Percentiles rank a stretch among this genome's conserved stretches.
phyloP scores from a whole-genome alignment of 805 yeast genomes.

The Yarrowia bubula region DNA sequence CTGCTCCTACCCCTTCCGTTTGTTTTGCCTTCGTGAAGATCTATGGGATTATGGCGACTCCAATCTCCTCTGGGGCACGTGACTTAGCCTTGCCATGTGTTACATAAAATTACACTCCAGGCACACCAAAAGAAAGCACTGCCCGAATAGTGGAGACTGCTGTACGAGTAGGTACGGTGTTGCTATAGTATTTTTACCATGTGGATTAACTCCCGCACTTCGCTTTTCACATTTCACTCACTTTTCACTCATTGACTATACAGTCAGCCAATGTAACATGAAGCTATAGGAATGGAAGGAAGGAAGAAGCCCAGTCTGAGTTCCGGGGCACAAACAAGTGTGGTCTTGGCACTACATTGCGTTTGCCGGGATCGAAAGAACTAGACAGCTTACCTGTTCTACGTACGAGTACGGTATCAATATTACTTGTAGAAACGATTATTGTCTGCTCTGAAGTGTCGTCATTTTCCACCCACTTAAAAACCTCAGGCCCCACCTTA shows the following conservation, averaged over 20 bases:
- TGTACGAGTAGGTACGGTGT: too few species aligned
- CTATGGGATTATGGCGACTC: neutral
- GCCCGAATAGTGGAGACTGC: neutral
- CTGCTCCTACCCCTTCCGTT: neutral
- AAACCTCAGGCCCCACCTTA: too few species aligned
- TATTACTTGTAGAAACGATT: too few species aligned
- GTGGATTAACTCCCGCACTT: too few species aligned
- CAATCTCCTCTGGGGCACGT: neutral
- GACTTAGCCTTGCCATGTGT: neutral
- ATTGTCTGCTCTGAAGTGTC: too few species aligned
- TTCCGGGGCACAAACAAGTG: constrained; percentile 7
- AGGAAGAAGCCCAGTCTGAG: neutral
- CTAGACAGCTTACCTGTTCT: too few species aligned
- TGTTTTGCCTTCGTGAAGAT: neutral
- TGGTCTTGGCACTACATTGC: constrained; percentile 2
- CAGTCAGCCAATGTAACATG: neutral
- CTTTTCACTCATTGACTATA: neutral
- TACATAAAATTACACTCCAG: constrained; percentile 22
- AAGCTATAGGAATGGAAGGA: neutral
- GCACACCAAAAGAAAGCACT: neutral
- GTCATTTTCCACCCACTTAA: too few species aligned
- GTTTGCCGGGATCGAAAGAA: neutral
- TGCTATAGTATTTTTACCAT: too few species aligned
- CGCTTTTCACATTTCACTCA: too few species aligned
- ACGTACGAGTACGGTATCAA: too few species aligned